A percentile compares a stretch with the other conserved stretches of the same genome.
Conservation (phyloP, 73 alveolate species). For the Paramecium bursaria region DNA sequence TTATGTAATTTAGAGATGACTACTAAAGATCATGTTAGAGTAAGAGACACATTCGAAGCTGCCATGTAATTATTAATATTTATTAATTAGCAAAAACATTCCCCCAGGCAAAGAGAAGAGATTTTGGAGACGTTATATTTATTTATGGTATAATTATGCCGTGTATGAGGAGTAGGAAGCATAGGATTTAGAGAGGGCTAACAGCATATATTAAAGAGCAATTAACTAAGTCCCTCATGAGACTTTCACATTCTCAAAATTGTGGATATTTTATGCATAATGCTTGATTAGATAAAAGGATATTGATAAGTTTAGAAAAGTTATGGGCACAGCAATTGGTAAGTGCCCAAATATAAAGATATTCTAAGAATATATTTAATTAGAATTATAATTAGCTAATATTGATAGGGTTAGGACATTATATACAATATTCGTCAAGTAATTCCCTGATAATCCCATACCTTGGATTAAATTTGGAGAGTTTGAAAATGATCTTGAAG, state of each 20-base stretch:
- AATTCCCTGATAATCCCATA: constrained; percentile 79
- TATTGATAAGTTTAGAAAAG: constrained; percentile 88
- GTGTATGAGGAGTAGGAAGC: constrained; percentile 92
- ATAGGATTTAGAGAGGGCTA: constrained; percentile 79
- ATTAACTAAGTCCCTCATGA: constrained; percentile 90
- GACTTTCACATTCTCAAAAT: constrained; percentile 88
- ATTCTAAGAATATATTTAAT: constrained; percentile 85
- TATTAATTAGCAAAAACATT: too few species aligned
- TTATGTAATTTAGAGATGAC: constrained; percentile 64
- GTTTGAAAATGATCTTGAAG: constrained; percentile 90
- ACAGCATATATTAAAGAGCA: constrained; percentile 86
- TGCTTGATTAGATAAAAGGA: constrained; percentile 85
- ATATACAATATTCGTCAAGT: constrained; percentile 85
- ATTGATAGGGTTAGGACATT: constrained; percentile 89
- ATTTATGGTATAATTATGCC: constrained; percentile 97
- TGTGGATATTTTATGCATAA: constrained; percentile 92
- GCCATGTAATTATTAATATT: too few species aligned
- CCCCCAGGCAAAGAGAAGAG: constrained; percentile 70
- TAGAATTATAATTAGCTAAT: constrained; percentile 91
- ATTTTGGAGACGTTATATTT: constrained; percentile 59
- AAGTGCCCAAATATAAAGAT: constrained; percentile 89
- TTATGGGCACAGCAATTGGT: constrained; percentile 93
- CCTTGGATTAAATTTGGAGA: constrained; percentile 93
- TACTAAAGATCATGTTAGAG: constrained; percentile 60
- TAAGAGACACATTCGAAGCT: constrained; percentile 65